Conservation (phyloP, 164 flowering plant species). For the Litsea cubeba region DNA sequence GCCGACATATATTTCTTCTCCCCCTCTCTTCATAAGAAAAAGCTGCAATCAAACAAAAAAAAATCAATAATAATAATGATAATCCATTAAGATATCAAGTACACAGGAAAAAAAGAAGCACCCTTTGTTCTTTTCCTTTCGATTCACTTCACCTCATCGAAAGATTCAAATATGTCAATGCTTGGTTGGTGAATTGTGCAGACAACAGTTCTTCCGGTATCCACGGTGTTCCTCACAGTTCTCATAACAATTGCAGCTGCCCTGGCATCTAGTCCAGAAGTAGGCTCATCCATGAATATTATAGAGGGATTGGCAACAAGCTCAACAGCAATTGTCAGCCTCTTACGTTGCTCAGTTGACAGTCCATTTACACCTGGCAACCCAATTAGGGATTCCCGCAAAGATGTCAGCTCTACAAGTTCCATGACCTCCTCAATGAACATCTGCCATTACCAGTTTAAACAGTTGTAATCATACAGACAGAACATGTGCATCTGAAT, state of each 20-base stretch:
- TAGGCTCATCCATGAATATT: constrained; percentile 61
- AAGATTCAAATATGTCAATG: constrained; percentile 51
- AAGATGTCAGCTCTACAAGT: constrained; percentile 37
- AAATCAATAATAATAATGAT: too few relatives aligned
- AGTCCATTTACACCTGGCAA: constrained; percentile 45
- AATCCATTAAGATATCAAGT: neutral
- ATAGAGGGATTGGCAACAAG: constrained; percentile 59
- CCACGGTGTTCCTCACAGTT: constrained; percentile 50
- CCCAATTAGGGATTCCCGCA: constrained; percentile 41
- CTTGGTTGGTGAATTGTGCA: constrained; percentile 60
- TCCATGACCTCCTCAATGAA: constrained; percentile 58
- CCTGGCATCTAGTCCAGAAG: constrained; percentile 59
- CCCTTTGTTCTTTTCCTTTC: neutral
- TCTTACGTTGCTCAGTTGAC: constrained; percentile 50
- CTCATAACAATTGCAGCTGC: constrained; percentile 61
- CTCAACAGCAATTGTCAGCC: constrained; percentile 58
- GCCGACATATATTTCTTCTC: constrained; percentile 40
- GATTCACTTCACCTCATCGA: constrained; percentile 38
- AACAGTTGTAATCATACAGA: neutral
- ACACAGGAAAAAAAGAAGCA: neutral
- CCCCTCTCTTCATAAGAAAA: constrained; percentile 41
- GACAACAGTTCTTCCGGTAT: constrained; percentile 53
- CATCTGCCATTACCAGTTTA: constrained; percentile 26
- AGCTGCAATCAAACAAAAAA: constrained; percentile 17
- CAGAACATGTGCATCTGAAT: neutral